Conservation (phyloP, 805 yeast species). For the Candida coleopterorum region DNA sequence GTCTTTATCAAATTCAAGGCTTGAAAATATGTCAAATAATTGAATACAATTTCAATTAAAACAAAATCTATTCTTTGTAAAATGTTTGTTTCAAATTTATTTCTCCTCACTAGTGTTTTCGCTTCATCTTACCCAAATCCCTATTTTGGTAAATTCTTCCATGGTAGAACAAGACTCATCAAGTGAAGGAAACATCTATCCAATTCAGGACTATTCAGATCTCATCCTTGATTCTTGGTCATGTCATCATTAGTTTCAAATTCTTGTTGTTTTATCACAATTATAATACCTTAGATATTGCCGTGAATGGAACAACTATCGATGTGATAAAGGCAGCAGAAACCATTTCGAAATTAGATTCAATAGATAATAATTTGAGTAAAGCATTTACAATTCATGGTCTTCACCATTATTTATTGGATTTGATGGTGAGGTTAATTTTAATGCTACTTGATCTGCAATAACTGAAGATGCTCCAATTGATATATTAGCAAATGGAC, state of each 20-base stretch:
- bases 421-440: conserved; percentile 59
- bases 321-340: conserved; percentile 4
- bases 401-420: conserved; percentile 41
- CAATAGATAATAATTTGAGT: conserved; percentile 5
- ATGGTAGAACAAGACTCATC: conserved; percentile 7
- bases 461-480: conserved; percentile 94
- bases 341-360: background rate
- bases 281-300: conserved; percentile 17
- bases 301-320: conserved; percentile 9
- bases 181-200: conserved; percentile 5
- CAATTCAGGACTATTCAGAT: conserved; percentile 4
- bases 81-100: no score
- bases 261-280: conserved; percentile 40
- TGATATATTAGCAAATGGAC: conserved; percentile 96
- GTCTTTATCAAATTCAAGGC: no score
- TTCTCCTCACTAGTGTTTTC: background rate
- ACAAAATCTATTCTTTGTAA: no score
- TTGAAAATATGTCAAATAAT: no score
- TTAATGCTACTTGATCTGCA: conserved; percentile 89
- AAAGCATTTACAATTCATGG: conserved; percentile 39
- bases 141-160: conserved; percentile 8
- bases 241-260: conserved; percentile 32
- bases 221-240: conserved; percentile 10
- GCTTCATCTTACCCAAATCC: conserved; percentile 8
- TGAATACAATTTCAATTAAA: no score